Conservation (phyloP, 192 early-diverging fungal genomes). For the Linnemannia zychae region DNA sequence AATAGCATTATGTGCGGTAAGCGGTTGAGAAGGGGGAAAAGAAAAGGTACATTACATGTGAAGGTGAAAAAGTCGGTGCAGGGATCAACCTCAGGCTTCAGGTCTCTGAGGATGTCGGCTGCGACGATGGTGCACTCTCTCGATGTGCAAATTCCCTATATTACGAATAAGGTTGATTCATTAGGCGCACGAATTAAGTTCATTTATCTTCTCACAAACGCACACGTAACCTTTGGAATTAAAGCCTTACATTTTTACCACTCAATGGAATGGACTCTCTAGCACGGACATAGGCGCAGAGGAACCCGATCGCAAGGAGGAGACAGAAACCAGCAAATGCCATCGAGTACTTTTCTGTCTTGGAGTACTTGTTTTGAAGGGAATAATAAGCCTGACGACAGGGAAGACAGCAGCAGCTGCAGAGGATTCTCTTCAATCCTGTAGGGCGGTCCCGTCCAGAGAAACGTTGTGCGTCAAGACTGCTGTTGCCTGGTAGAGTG, state of each 20-base stretch:
- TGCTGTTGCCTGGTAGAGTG: neutral
- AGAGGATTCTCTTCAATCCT: conserved; percentile 18
- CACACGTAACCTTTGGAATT: neutral
- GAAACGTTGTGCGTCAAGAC: conserved; percentile 49
- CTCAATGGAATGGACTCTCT: conserved; percentile 34
- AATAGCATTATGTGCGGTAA: neutral
- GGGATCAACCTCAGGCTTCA: conserved; percentile 71
- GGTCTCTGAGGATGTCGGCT: conserved; percentile 62
- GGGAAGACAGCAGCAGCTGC: conserved; percentile 44
- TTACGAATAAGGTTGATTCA: conserved; percentile 7
- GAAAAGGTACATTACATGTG: conserved; percentile 60
- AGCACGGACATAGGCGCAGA: conserved; percentile 44
- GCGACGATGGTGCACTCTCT: conserved; percentile 69
- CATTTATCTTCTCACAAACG: neutral
- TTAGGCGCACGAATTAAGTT: neutral
- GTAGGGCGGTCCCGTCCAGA: conserved; percentile 50
- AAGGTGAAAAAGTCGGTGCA: conserved; percentile 79
- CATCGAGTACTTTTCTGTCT: conserved; percentile 35
- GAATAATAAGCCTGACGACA: conserved; percentile 5
- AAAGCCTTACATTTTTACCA: conserved; percentile 36
- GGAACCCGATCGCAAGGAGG: conserved; percentile 29
- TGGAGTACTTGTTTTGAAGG: conserved; percentile 34
- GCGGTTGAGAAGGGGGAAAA: neutral
- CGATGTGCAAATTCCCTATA: conserved; percentile 63
- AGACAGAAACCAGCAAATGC: conserved; percentile 13